Conservation (phyloP, 768 basidiomycete species). For the Collybia nuda region DNA sequence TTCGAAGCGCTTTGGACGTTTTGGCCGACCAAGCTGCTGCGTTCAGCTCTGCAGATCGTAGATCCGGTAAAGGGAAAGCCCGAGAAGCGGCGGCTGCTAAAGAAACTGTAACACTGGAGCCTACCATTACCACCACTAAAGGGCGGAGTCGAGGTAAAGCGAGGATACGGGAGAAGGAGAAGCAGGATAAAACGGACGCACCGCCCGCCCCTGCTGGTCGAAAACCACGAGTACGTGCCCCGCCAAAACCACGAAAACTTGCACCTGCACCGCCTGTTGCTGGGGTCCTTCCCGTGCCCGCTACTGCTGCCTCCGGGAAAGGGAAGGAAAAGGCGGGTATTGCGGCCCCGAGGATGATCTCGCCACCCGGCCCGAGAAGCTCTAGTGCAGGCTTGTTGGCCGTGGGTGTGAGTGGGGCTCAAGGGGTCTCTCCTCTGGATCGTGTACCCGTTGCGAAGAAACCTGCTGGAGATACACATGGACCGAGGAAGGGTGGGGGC, state of each 20-base stretch:
- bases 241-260: slow-evolving; percentile 1
- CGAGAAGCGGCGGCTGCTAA: slow-evolving; percentile 13
- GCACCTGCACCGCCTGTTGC: neutral
- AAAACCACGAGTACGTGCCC: slow-evolving; percentile 8
- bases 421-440: slow-evolving; percentile 4
- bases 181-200: neutral
- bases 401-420: neutral
- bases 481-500: neutral
- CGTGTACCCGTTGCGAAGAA: neutral
- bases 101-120: slow-evolving; percentile 3
- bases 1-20: slow-evolving; percentile 64
- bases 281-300: neutral
- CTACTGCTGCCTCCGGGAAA: neutral
- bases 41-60: slow-evolving; percentile 34
- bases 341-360: slow-evolving; percentile 21
- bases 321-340: slow-evolving; percentile 1
- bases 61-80: slow-evolving; percentile 13
- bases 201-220: neutral
- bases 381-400: neutral
- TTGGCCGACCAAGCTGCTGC: slow-evolving; percentile 72
- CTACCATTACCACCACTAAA: slow-evolving; percentile 1
- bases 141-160: slow-evolving; percentile 3
- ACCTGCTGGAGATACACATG: neutral
- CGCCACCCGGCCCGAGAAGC: slow-evolving; percentile 15
- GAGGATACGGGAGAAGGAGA: slow-evolving; percentile 7